Evolutionary conservation across 495 filamentous ascomycete species (phyloP).

Genomic region (Xylaria scruposa): DNA sequence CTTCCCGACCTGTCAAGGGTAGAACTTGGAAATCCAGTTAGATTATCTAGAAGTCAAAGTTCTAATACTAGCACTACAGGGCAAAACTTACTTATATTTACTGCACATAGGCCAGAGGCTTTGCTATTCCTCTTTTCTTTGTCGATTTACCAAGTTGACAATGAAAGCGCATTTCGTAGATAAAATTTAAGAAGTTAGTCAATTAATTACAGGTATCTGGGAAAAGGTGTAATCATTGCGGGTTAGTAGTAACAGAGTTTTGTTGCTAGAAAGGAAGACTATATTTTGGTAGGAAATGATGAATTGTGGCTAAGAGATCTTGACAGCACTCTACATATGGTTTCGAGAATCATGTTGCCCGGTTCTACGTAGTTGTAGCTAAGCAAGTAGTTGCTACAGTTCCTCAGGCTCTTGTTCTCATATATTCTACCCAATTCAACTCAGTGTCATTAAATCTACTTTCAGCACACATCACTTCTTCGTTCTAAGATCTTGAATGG

Average conservation of each 20-base stretch:
- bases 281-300: no score
- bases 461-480: not conserved
- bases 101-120: no score
- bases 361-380: not conserved
- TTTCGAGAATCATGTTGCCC: not conserved
- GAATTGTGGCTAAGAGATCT: no score
- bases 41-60: no score
- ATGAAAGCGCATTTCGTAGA: not conserved
- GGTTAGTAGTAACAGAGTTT: not conserved
- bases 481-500: not conserved
- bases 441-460: not conserved
- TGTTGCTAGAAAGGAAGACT: not conserved
- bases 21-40: no score
- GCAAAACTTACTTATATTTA: no score
- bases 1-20: not conserved
- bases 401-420: not conserved
- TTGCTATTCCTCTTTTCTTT: not conserved
- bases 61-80: no score
- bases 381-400: constrained; percentile 1
- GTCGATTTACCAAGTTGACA: not conserved
- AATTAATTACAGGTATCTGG: not conserved
- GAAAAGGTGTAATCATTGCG: not conserved
- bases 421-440: not conserved
- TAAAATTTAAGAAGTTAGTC: not conserved
- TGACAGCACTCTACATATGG: not conserved